Evolutionary conservation across 148 eudicot species (phyloP).

Genomic region (Arbutus unedo): DNA sequence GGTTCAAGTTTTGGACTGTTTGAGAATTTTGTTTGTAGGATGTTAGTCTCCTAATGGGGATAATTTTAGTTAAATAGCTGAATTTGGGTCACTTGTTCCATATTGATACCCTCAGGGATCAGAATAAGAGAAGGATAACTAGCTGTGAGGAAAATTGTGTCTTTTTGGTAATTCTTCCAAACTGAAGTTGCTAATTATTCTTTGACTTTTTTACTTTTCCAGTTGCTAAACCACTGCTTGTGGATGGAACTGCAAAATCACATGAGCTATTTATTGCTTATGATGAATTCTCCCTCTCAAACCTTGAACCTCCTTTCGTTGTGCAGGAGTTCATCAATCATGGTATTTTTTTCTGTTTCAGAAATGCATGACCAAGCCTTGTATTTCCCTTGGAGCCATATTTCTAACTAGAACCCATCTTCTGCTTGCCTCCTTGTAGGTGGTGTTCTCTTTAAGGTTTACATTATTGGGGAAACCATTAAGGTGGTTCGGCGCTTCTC

Average conservation of each 20-base stretch:
- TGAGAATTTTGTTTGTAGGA: too few species aligned
- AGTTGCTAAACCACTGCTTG: slow-evolving; percentile 64
- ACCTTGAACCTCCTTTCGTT: slow-evolving; percentile 67
- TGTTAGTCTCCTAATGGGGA: too few species aligned
- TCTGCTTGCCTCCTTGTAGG: slow-evolving; percentile 30
- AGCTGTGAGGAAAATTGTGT: background rate
- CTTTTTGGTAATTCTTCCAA: background rate
- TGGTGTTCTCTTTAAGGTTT: slow-evolving; percentile 74
- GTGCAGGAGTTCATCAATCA: slow-evolving; percentile 74
- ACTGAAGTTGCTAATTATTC: background rate
- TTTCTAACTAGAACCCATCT: background rate
- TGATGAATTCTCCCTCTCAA: slow-evolving; percentile 47
- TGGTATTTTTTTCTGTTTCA: slow-evolving; percentile 30
- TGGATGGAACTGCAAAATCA: slow-evolving; percentile 71
- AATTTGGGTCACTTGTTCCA: background rate
- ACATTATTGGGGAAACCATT: slow-evolving; percentile 55
- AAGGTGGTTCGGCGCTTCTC: slow-evolving; percentile 65
- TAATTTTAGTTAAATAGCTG: background rate
- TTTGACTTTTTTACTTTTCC: slow-evolving; percentile 16
- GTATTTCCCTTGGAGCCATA: background rate
- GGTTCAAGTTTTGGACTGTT: background rate
- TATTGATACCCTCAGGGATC: background rate
- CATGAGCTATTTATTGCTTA: slow-evolving; percentile 67
- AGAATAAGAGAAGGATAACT: background rate
- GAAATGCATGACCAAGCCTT: background rate